Conservation (phyloP, 192 early-diverging fungal species). For the Umbelopsis sp. region DNA sequence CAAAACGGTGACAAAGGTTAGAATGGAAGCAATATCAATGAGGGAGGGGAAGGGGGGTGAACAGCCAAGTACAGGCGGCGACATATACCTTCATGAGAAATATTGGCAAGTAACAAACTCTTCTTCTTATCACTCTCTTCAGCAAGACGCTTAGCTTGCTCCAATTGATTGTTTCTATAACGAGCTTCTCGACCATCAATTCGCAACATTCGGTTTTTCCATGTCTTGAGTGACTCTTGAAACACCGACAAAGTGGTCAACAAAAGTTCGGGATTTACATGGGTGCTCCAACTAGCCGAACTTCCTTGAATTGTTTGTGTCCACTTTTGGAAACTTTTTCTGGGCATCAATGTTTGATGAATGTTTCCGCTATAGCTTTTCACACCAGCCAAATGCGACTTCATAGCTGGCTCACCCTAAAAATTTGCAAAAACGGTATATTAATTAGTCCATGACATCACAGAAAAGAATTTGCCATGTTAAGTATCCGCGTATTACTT, state of each 20-base stretch:
- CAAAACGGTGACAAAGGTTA: too few relatives aligned
- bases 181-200: conserved; percentile 8
- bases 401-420: conserved; percentile 3
- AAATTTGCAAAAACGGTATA: not conserved
- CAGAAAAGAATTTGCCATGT: not conserved
- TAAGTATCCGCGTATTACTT: not conserved
- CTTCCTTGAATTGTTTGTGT: conserved; percentile 8
- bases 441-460: not conserved
- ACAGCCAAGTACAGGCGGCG: not conserved
- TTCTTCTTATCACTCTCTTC: conserved; percentile 23
- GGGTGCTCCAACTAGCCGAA: conserved; percentile 6
- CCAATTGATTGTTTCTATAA: conserved; percentile 13
- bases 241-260: conserved; percentile 7
- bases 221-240: conserved; percentile 21
- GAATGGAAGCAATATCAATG: not conserved
- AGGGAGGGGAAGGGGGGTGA: too few relatives aligned
- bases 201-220: conserved; percentile 17
- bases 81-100: conserved; percentile 12
- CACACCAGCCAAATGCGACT: not conserved
- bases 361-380: not conserved
- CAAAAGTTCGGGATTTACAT: conserved; percentile 13
- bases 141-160: conserved; percentile 13
- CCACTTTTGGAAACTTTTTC: conserved; percentile 4
- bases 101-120: conserved; percentile 19
- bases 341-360: not conserved